These are phyloP conservation scores for Seiridium cupressi DNA, from an alignment of 2,329 filamentous ascomycete genomes.

Conservation along the genomic window DNA sequence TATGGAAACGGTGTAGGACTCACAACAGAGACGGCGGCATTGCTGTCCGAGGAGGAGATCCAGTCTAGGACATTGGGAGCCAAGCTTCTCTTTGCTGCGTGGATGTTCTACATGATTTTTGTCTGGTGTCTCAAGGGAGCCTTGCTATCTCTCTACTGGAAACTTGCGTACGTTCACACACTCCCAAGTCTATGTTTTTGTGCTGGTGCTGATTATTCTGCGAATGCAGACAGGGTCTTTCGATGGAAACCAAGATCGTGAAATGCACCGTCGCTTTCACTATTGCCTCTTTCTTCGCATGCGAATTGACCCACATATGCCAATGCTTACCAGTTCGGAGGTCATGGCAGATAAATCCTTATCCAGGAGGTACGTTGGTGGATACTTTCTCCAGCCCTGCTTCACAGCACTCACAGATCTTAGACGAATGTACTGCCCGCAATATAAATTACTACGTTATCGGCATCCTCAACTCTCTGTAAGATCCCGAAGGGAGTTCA, in stretches of 20 bases:
- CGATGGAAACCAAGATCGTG: background rate
- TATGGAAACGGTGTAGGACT: background rate
- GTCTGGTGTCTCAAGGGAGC: constrained; percentile 7
- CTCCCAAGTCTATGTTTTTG: background rate
- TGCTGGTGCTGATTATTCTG: background rate
- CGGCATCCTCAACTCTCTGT: constrained; percentile 2
- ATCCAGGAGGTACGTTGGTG: background rate
- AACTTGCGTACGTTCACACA: background rate
- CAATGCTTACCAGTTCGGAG: constrained; percentile 8
- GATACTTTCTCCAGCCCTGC: background rate
- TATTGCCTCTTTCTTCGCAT: background rate
- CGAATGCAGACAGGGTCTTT: background rate
- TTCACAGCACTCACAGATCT: background rate
- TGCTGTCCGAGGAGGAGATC: background rate
- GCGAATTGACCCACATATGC: background rate
- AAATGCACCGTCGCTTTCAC: background rate
- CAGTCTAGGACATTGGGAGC: background rate
- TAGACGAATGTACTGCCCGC: constrained; percentile 7
- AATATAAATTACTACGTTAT: constrained; percentile 9
- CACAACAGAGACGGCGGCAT: background rate
- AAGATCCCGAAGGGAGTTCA: background rate
- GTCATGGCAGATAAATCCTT: constrained; percentile 9
- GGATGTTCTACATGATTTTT: constrained; percentile 7
- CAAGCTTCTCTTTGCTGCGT: constrained; percentile 2
- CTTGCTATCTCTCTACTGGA: background rate